Conservation (phyloP, 306 rosid species). For the Carpinus viminea region DNA sequence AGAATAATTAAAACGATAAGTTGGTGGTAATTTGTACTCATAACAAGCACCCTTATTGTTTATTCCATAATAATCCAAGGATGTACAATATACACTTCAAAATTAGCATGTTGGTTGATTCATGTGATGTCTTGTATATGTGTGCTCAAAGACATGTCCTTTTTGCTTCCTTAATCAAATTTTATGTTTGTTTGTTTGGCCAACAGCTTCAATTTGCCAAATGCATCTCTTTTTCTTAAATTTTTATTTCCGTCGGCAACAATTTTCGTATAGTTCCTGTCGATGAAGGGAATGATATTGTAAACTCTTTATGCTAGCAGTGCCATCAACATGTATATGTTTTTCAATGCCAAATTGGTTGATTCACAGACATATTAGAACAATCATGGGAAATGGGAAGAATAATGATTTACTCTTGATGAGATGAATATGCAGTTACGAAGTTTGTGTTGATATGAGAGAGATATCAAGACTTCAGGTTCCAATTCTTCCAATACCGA, state of each 20-base stretch:
- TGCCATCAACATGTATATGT: background rate
- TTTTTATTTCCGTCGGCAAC: no score
- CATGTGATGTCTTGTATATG: background rate
- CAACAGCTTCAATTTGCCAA: background rate
- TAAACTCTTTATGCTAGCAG: no score
- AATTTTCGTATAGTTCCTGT: no score
- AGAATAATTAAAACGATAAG: background rate
- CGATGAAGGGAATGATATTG: no score
- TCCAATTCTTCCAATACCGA: no score
- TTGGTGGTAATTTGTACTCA: slow-evolving; percentile 2
- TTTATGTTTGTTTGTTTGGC: background rate
- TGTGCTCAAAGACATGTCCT: background rate
- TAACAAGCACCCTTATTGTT: background rate
- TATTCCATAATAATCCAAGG: background rate
- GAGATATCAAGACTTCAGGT: no score
- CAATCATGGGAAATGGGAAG: no score
- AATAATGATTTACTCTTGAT: no score
- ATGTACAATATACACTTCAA: background rate
- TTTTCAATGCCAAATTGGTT: background rate
- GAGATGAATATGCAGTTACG: no score
- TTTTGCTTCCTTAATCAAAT: background rate
- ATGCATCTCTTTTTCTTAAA: background rate
- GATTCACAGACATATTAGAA: no score
- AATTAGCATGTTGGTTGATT: background rate
- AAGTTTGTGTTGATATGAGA: no score